Evolutionary conservation across 495 filamentous ascomycete genomes (phyloP).

Genomic region (Pyrenula aspistea): DNA sequence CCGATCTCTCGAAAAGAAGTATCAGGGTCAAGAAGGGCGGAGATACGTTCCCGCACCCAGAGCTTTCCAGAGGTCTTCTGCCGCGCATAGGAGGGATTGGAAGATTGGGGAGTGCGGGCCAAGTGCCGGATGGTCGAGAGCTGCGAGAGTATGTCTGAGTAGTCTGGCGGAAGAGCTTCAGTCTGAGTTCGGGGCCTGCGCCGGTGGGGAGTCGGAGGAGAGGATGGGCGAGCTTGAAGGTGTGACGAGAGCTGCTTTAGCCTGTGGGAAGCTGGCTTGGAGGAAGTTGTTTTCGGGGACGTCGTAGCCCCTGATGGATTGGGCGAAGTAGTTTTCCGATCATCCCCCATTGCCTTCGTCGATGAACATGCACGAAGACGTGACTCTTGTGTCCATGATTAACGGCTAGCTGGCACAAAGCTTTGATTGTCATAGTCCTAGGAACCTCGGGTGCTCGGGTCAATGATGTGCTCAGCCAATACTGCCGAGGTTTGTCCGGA

Average conservation of each 20-base stretch:
- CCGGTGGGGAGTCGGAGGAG: conserved; percentile 7
- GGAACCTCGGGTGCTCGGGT: too few relatives aligned
- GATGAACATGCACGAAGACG: too few relatives aligned
- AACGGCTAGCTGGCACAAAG: too few relatives aligned
- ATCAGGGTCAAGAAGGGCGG: conserved; percentile 37
- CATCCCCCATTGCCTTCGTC: conserved; percentile 7
- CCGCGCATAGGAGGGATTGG: conserved; percentile 40
- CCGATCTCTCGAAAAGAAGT: conserved; percentile 43
- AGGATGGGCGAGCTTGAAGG: conserved; percentile 16
- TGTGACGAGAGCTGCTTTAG: conserved; percentile 20
- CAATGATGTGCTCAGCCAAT: too few relatives aligned
- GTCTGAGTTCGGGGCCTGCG: conserved; percentile 12
- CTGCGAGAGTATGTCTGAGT: conserved; percentile 45
- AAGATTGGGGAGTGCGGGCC: conserved; percentile 38
- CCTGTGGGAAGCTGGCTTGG: conserved; percentile 17
- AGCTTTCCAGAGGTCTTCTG: conserved; percentile 53
- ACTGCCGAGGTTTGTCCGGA: too few relatives aligned
- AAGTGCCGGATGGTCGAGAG: conserved; percentile 34
- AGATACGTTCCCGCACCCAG: conserved; percentile 51
- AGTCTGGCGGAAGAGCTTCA: conserved; percentile 37
- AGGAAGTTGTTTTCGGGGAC: conserved; percentile 1
- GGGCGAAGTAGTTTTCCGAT: conserved; percentile 10
- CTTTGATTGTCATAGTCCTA: too few relatives aligned
- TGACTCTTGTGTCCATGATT: too few relatives aligned
- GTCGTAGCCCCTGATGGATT: conserved; percentile 2